A percentile compares a stretch with the other conserved stretches of the same genome.
Evolutionary conservation across 176 grass and related monocot genomes (phyloP).

Genomic region (Leersia perrieri): DNA sequence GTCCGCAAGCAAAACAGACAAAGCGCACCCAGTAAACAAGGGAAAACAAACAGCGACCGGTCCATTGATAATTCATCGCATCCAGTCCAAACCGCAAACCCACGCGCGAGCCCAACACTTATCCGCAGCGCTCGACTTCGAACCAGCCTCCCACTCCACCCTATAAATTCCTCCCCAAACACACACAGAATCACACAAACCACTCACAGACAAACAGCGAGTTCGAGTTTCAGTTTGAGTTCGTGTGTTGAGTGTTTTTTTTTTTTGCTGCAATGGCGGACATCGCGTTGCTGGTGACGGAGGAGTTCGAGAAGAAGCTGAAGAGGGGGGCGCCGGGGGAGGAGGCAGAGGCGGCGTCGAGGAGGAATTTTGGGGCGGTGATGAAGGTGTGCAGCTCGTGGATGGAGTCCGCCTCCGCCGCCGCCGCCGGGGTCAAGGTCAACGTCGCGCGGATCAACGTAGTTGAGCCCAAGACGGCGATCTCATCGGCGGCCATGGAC

Average conservation of each 20-base stretch:
- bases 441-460: constrained; percentile 34
- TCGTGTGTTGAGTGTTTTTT: too few relatives aligned
- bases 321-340: background rate
- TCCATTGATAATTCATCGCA: background rate
- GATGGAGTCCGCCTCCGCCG: constrained; percentile 28
- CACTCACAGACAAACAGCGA: background rate
- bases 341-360: constrained; percentile 16
- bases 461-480: constrained; percentile 41
- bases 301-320: constrained; percentile 73
- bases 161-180: background rate
- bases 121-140: constrained; percentile 13
- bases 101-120: constrained; percentile 4
- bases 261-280: constrained; percentile 46
- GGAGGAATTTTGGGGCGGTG: constrained; percentile 33
- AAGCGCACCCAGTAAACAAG: background rate
- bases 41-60: background rate
- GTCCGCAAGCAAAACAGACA: constrained; percentile 11
- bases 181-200: background rate
- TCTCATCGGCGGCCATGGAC: constrained; percentile 35
- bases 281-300: constrained; percentile 69
- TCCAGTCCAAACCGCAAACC: background rate
- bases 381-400: constrained; percentile 46
- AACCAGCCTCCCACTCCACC: background rate
- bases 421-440: constrained; percentile 35
- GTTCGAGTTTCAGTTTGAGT: background rate